These are phyloP conservation scores for Gillenia trifoliata DNA, from an alignment of 306 rosid genomes.

Conservation along the genomic window DNA sequence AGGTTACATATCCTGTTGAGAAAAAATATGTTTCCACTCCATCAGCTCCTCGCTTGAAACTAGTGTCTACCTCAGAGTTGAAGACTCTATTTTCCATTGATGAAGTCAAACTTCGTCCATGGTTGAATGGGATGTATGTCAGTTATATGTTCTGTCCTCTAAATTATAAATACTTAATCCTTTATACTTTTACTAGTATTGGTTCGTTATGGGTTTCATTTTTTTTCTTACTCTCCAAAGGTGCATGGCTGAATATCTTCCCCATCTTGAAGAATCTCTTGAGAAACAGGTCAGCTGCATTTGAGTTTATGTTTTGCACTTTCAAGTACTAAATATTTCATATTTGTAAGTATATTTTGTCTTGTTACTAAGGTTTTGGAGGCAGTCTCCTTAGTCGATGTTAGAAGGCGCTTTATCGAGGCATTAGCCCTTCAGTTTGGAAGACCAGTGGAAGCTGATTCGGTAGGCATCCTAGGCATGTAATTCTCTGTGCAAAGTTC, in stretches of 20 bases:
- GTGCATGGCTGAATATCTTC: conserved; percentile 98
- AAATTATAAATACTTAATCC: neutral
- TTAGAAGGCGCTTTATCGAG: conserved; percentile 78
- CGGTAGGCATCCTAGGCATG: conserved; percentile 40
- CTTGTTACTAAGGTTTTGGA: conserved; percentile 57
- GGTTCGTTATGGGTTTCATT: neutral
- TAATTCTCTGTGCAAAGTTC: conserved; percentile 4
- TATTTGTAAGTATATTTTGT: neutral
- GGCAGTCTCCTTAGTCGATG: conserved; percentile 73
- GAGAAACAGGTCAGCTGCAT: conserved; percentile 71
- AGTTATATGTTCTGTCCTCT: conserved; percentile 2
- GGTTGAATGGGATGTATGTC: conserved; percentile 90
- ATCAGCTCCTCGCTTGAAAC: conserved; percentile 82
- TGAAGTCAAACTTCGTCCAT: conserved; percentile 82
- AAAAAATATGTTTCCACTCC: conserved; percentile 58
- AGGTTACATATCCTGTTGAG: conserved; percentile 88
- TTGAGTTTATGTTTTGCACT: neutral
- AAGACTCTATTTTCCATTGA: conserved; percentile 72
- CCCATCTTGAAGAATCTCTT: conserved; percentile 81
- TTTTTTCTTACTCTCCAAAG: conserved; percentile 33
- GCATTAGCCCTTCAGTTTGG: conserved; percentile 64
- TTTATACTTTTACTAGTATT: conserved; percentile 5
- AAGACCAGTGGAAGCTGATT: conserved; percentile 93
- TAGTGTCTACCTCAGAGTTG: conserved; percentile 68
- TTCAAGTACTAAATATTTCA: neutral